These are phyloP conservation scores for thale cress (Arabidopsis thaliana) DNA, from an alignment of 345 rosid genomes.

Conservation along the genomic window DNA sequence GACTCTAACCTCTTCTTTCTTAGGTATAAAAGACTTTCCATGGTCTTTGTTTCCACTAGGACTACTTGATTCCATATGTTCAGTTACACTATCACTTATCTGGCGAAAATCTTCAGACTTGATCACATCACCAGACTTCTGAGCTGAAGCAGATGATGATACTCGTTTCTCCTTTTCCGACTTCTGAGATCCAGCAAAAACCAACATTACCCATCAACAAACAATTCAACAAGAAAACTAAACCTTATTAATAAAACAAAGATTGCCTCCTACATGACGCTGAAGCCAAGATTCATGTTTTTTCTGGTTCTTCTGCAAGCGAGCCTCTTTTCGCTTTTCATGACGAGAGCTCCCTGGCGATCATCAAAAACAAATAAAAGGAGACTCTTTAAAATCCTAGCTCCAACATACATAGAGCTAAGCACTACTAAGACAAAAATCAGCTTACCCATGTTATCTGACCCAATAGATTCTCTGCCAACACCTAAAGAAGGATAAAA, in stretches of 20 bases:
- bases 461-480: slow-evolving; percentile 19
- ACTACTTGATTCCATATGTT: slow-evolving; percentile 1
- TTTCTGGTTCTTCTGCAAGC: slow-evolving; percentile 51
- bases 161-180: slow-evolving; percentile 49
- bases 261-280: slow-evolving; percentile 54
- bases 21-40: not conserved
- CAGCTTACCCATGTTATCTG: slow-evolving; percentile 34
- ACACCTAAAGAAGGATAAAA: not conserved
- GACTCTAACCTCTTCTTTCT: slow-evolving; percentile 23
- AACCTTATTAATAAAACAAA: not conserved
- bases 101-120: slow-evolving; percentile 33
- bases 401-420: not conserved
- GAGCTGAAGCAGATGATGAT: slow-evolving; percentile 1
- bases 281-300: slow-evolving; percentile 67
- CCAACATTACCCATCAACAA: slow-evolving; percentile 7
- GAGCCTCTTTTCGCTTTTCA: slow-evolving; percentile 70
- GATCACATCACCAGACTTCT: slow-evolving; percentile 26
- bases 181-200: slow-evolving; percentile 48
- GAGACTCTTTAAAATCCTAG: not conserved
- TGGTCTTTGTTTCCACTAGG: slow-evolving; percentile 30
- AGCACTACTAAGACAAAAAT: not conserved
- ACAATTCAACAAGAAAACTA: not conserved
- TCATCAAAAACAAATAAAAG: slow-evolving; percentile 24
- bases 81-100: slow-evolving; percentile 28
- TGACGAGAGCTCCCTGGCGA: slow-evolving; percentile 55